Evolutionary conservation across 441 rosid genomes (phyloP).

Genomic region (Bruguiera hainesii): DNA sequence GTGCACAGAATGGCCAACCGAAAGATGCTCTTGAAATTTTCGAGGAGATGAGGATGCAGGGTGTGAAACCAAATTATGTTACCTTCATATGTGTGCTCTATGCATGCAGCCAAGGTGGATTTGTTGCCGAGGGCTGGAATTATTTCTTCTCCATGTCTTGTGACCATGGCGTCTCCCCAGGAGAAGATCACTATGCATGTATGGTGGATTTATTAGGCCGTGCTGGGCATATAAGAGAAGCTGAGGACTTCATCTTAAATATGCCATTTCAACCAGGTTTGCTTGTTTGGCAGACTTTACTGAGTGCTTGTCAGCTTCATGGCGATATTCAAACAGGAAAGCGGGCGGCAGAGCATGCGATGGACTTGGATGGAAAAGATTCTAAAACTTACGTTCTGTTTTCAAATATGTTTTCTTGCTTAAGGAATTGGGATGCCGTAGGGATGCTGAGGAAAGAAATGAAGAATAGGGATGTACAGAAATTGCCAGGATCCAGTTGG

Average conservation of each 20-base stretch:
- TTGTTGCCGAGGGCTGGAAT: constrained; percentile 47
- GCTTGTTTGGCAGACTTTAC: constrained; percentile 54
- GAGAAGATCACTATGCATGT: constrained; percentile 53
- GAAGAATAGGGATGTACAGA: constrained; percentile 45
- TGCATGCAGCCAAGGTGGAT: constrained; percentile 63
- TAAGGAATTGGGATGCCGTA: constrained; percentile 45
- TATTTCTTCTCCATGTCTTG: constrained; percentile 41
- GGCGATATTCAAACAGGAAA: constrained; percentile 47
- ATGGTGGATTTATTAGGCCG: constrained; percentile 51
- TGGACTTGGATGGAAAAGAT: constrained; percentile 31
- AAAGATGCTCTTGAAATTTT: constrained; percentile 42
- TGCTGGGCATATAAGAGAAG: constrained; percentile 43
- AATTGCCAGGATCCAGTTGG: constrained; percentile 57
- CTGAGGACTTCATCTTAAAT: constrained; percentile 40
- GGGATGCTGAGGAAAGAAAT: constrained; percentile 39
- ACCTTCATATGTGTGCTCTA: constrained; percentile 50
- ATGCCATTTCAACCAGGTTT: constrained; percentile 45
- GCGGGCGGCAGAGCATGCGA: constrained; percentile 39
- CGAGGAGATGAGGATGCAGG: constrained; percentile 35
- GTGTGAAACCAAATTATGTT: constrained; percentile 42
- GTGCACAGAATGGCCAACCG: constrained; percentile 53
- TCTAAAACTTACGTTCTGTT: constrained; percentile 46
- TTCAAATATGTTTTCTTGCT: constrained; percentile 47
- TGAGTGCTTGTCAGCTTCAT: constrained; percentile 43
- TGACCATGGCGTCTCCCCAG: constrained; percentile 38